Evolutionary conservation across 345 rosid genomes (phyloP).

Genomic region (Hevea brasiliensis): DNA sequence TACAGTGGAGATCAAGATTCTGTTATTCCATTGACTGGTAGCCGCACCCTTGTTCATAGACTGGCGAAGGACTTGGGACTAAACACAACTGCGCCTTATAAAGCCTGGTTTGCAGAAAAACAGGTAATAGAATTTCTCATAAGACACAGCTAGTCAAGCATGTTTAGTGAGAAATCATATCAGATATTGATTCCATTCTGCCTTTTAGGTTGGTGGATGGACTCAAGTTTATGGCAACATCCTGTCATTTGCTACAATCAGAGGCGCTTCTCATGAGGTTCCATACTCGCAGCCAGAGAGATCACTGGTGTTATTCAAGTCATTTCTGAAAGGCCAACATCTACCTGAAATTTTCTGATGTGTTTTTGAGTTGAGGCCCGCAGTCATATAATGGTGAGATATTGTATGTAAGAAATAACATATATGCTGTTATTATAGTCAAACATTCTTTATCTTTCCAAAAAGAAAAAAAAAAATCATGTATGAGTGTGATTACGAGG

Average conservation of each 20-base stretch:
- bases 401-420: background rate
- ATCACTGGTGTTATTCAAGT: constrained; percentile 80
- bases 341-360: constrained; percentile 53
- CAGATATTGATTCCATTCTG: background rate
- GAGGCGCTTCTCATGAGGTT: constrained; percentile 97
- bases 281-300: constrained; percentile 96
- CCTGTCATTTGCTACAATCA: constrained; percentile 71
- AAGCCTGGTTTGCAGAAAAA: constrained; percentile 90
- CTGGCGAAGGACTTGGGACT: constrained; percentile 46
- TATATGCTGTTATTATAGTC: background rate
- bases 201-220: constrained; percentile 55
- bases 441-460: background rate
- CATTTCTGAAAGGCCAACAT: constrained; percentile 58
- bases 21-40: constrained; percentile 63
- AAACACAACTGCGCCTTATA: constrained; percentile 61
- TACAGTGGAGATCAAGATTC: constrained; percentile 78
- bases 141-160: background rate
- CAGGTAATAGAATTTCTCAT: constrained; percentile 50
- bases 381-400: background rate
- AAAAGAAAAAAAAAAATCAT: background rate
- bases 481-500: background rate
- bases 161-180: background rate
- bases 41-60: constrained; percentile 29
- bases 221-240: constrained; percentile 66
- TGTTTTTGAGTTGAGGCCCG: background rate